Percentiles rank a stretch among this genome's conserved stretches.
Conservation (phyloP, 2,329 filamentous ascomycete genomes). For the Penicillium sp. region DNA sequence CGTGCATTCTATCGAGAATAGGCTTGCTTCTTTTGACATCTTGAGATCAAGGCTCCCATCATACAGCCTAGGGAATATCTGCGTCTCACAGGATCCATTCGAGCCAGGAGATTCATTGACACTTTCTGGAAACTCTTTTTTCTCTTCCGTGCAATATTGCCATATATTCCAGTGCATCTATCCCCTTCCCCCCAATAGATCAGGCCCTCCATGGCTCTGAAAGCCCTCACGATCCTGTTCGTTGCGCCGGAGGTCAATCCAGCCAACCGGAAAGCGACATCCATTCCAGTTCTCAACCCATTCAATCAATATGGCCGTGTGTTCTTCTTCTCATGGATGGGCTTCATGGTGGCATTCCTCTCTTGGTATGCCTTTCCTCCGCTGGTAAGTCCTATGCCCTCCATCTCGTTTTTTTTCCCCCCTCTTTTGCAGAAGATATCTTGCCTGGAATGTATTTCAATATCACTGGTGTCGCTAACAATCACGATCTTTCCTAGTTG, state of each 20-base stretch:
- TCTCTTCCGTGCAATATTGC: too few relatives aligned
- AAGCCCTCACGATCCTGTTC: slow-evolving; percentile 25
- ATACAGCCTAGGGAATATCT: too few relatives aligned
- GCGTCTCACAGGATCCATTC: too few relatives aligned
- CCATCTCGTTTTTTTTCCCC: too few relatives aligned
- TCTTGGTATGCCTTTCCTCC: slow-evolving; percentile 89
- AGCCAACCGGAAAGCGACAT: slow-evolving; percentile 73
- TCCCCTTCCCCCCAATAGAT: too few relatives aligned
- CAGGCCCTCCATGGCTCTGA: slow-evolving; percentile 15
- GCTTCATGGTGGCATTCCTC: slow-evolving; percentile 82
- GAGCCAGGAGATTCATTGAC: too few relatives aligned
- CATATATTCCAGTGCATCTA: too few relatives aligned
- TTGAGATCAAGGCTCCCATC: too few relatives aligned
- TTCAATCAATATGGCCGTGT: slow-evolving; percentile 75
- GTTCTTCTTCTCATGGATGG: slow-evolving; percentile 84
- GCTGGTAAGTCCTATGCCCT: slow-evolving; percentile 49
- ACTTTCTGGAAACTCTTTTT: too few relatives aligned
- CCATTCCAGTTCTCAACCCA: slow-evolving; percentile 72
- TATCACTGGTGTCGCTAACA: neutral
- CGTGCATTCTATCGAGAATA: too few relatives aligned
- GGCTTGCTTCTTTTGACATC: too few relatives aligned
- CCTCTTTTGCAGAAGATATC: too few relatives aligned
- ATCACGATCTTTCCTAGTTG: slow-evolving; percentile 40
- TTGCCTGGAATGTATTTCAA: neutral
- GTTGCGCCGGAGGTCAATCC: slow-evolving; percentile 69